These are phyloP conservation scores for Picea mariana DNA, from an alignment of 83 land plant genomes.

Conservation along the genomic window DNA sequence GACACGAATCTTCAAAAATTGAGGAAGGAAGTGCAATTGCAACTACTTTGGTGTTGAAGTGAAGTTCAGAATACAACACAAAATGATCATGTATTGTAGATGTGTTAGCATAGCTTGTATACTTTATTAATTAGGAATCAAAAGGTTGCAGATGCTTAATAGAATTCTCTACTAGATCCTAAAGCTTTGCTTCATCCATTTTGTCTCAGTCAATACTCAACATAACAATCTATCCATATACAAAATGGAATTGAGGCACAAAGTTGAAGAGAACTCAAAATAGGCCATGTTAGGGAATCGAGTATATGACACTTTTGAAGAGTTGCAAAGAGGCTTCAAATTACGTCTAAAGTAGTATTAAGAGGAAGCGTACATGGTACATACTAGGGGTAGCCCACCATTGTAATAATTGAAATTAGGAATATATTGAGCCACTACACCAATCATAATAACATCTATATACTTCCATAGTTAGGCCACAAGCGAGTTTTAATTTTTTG, in stretches of 20 bases:
- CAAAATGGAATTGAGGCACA: slow-evolving; percentile 69
- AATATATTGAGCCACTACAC: slow-evolving; percentile 78
- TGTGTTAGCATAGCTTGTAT: slow-evolving; percentile 74
- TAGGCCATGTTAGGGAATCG: slow-evolving; percentile 69
- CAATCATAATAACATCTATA: slow-evolving; percentile 66
- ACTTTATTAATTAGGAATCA: slow-evolving; percentile 50
- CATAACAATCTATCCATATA: slow-evolving; percentile 64
- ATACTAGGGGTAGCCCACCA: slow-evolving; percentile 58
- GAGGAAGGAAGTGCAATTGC: slow-evolving; percentile 28
- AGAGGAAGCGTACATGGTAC: slow-evolving; percentile 77
- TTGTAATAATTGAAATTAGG: slow-evolving; percentile 66
- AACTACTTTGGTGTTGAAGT: background rate
- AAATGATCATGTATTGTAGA: slow-evolving; percentile 69
- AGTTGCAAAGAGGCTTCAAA: slow-evolving; percentile 50
- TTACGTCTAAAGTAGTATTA: slow-evolving; percentile 74
- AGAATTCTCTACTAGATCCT: slow-evolving; percentile 53
- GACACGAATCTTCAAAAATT: slow-evolving; percentile 71
- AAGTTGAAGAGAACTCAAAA: slow-evolving; percentile 79
- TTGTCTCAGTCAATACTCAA: slow-evolving; percentile 78
- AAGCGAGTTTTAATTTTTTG: slow-evolving; percentile 53
- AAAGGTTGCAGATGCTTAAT: slow-evolving; percentile 33
- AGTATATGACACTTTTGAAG: slow-evolving; percentile 65
- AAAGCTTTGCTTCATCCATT: slow-evolving; percentile 79
- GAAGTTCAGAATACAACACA: slow-evolving; percentile 79
- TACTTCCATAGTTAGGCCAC: slow-evolving; percentile 68